A percentile compares a stretch with the other conserved stretches of the same genome.
Evolutionary conservation across 2,329 filamentous ascomycete species (phyloP).

Genomic region (Penicillium frequentans): DNA sequence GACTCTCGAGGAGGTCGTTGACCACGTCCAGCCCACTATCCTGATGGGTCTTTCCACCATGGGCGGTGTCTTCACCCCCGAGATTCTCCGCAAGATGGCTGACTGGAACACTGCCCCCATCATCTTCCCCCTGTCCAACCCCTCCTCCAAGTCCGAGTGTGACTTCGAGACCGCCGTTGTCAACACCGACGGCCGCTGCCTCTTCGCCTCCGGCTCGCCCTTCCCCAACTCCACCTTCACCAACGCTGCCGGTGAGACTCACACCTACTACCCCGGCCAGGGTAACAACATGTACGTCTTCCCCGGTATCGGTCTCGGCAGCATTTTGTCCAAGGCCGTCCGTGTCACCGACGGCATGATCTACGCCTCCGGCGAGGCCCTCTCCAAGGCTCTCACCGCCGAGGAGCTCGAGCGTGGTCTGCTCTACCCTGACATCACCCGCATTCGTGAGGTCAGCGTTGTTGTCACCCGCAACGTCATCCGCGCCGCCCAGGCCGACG

Average conservation of each 20-base stretch:
- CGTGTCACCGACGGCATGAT: conserved; percentile 94
- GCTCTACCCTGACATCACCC: conserved; percentile 87
- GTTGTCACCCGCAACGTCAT: conserved; percentile 89
- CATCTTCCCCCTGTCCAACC: conserved; percentile 96
- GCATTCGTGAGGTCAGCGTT: conserved; percentile 87
- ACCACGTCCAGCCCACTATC: conserved; percentile 92
- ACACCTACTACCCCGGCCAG: conserved; percentile 75
- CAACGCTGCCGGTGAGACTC: conserved; percentile 55
- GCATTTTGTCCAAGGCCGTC: conserved; percentile 85
- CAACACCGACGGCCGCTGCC: conserved; percentile 84
- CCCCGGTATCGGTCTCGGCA: conserved; percentile 90
- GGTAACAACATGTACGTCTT: conserved; percentile 89
- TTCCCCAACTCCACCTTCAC: conserved; percentile 74
- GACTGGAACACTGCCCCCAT: conserved; percentile 75
- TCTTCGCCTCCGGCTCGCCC: conserved; percentile 94
- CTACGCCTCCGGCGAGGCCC: conserved; percentile 83
- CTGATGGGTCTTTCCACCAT: conserved; percentile 93
- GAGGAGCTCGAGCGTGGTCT: conserved; percentile 81
- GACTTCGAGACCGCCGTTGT: conserved; percentile 91
- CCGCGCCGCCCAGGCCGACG: conserved; percentile 81
- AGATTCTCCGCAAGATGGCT: conserved; percentile 68
- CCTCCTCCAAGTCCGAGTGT: conserved; percentile 94
- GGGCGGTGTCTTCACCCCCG: conserved; percentile 88
- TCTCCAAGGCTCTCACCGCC: conserved; percentile 73
- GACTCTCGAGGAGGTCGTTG: conserved; percentile 84